Percentiles rank a stretch among this genome's conserved stretches.
These are phyloP conservation scores for Climacium dendroides DNA, from an alignment of 225 moss, liverwort and hornwort species.

Conservation along the genomic window DNA sequence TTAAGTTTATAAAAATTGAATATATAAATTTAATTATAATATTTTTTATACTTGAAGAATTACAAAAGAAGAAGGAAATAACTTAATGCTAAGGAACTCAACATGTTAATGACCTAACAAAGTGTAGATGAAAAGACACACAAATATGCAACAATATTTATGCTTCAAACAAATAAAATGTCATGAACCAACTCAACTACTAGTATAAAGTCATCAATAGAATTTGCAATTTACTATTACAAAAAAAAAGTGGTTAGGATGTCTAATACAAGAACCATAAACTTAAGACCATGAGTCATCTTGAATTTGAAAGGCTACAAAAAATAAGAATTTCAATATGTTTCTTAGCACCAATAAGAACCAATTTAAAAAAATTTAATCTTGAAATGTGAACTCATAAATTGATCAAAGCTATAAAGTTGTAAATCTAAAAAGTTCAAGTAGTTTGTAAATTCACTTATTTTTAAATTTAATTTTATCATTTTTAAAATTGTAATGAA, in stretches of 20 bases:
- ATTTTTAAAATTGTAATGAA: not conserved
- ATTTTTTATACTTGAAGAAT: no score
- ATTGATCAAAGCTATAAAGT: not conserved
- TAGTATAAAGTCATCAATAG: no score
- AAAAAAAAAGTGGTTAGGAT: not conserved
- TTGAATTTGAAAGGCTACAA: not conserved
- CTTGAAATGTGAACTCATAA: not conserved
- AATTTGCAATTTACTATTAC: not conserved
- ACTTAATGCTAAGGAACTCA: no score
- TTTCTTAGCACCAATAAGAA: not conserved
- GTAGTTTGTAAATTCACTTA: not conserved
- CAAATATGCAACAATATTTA: no score
- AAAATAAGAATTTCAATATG: not conserved
- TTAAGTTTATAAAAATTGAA: no score
- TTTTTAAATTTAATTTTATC: not conserved
- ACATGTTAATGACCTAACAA: no score
- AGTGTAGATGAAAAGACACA: no score
- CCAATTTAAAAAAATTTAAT: not conserved
- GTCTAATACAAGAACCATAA: not conserved
- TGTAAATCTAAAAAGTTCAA: not conserved
- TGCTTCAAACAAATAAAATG: no score
- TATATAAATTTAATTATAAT: no score
- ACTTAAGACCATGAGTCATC: not conserved
- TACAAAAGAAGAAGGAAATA: no score
- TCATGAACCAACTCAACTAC: no score